These are phyloP conservation scores for Galium porrigens DNA, from an alignment of 305 asterid genomes.

Conservation along the genomic window DNA sequence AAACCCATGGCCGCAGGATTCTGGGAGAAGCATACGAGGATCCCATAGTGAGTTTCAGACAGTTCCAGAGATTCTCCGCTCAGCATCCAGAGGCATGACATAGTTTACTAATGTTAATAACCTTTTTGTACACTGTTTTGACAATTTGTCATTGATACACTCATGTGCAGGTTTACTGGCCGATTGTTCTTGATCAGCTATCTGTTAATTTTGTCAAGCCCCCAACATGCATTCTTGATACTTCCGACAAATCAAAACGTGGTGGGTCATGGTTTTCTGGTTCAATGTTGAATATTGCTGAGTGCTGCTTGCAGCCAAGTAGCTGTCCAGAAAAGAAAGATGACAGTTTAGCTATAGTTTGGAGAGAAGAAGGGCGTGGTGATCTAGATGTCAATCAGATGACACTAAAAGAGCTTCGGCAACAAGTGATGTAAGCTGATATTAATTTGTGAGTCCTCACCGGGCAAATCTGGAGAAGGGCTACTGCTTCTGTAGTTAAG, in stretches of 20 bases:
- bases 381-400: conserved; percentile 30
- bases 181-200: conserved; percentile 44
- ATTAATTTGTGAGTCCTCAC: conserved; percentile 3
- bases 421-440: conserved; percentile 70
- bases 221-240: conserved; percentile 59
- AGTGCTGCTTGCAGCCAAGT: conserved; percentile 57
- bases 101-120: conserved; percentile 9
- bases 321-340: conserved; percentile 41
- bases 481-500: too few relatives aligned
- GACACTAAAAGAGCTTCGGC: conserved; percentile 64
- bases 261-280: conserved; percentile 87
- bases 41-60: conserved; percentile 58
- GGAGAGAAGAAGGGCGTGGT: conserved; percentile 69
- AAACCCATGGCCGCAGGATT: conserved; percentile 59
- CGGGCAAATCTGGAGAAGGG: too few relatives aligned
- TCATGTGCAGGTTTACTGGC: conserved; percentile 61
- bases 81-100: conserved; percentile 62
- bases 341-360: conserved; percentile 51
- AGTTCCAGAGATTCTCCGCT: conserved; percentile 63
- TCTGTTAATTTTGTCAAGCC: conserved; percentile 39
- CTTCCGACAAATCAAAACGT: conserved; percentile 43
- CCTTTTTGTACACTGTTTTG: background rate
- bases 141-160: background rate
- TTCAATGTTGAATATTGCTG: conserved; percentile 66
- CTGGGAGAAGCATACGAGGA: conserved; percentile 57